Evolutionary conservation across 208 protist species (phyloP), one percentile per base, ranked within the genome.

Genomic region (Acanthamoeba castellanii): DNA sequence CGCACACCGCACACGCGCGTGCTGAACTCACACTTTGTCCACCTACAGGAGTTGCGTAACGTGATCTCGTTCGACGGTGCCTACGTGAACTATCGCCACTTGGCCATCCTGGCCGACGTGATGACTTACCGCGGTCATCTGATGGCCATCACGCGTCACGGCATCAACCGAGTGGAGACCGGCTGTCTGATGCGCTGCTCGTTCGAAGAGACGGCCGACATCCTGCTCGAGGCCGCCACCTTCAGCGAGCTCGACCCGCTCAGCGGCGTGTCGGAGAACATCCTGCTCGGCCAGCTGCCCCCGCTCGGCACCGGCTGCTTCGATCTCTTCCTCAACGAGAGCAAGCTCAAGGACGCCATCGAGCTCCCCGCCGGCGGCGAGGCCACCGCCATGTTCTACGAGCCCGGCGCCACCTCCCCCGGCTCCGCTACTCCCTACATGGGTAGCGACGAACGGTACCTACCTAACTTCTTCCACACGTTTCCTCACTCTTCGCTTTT

Each of bases 171-270:
- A 94, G 97, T 97, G 52, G 98, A 99, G 55, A 99, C 98, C 22
- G 99, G 99, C 85, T 98, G 99, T 13, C 95, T 99, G 30, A 99
- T 99, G 98, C 97, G 99, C 74, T 99, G 97, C 97, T 99, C 99
- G 27, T 99, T 99, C 96, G 99, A 99, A 98, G 99, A 99, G 97
- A 99, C 99, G 32, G 99, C 99, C 13, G 99, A 99, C 92, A 99
- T 99, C 72, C 98, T 99, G 20, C 98, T 99, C 96, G 98, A 99
- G 64, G 99, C 99, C 4, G 99, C 99, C 32, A 97, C 97, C 8
- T 99, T 99, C 96, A 97, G 98, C 27, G 99, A 99, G 96, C 92
- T 88, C 20, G 99, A 99, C 97, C 95, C 97, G 32, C 96, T 99
- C 47, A 97, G 96, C 20, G 99, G 99, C 91, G 98, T 99, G 9